Evolutionary conservation across 1,284 basidiomycete genomes (phyloP), one percentile per base, ranked within the genome.

Genomic region (Trametes hirsuta): DNA sequence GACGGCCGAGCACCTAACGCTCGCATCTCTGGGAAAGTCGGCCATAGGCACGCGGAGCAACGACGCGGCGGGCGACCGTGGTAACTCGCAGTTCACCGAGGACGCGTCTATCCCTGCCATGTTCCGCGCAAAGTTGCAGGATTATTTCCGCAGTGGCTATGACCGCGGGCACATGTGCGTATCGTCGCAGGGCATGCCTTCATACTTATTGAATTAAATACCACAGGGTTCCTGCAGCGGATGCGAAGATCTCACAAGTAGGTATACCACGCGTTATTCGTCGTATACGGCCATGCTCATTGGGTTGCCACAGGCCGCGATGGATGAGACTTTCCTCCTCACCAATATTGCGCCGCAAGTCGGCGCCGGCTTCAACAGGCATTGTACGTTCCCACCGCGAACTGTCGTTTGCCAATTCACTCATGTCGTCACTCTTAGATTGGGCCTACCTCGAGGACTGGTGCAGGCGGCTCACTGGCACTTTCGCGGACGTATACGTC

Each of bases 341-440:
- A 90, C 93, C 4, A 99, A 99, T 72, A 98, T 99, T 57, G 96
- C 97, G 0, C 97, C 97, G 39, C 97, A 99, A 83, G 95, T 99
- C 11, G 97, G 97, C 2, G 93, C 87, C 47, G 97, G 97, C 0
- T 99, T 99, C 82, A 99, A 99, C 73, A 82, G 97, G 55, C 95
- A 99, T 73, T 99, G 95, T 94, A 68, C 63, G 86, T 75, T 8
- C 22, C n/a, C 21, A 5, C 4, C 41, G 0, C 25, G 8, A 30
- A 30, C 8, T 1, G 30, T 1, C 1, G 8, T 30, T 2, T 1
- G 35, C n/a, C 44, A 6, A 47, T 25, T 12, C 49, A 25, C 46
- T 52, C 15, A 46, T 40, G 8, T 5, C 4, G 2, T 14, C 4
- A 30, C 4, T 40, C 10, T 10, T 61, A 96, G 94, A 97, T 73